These are phyloP conservation scores for Pichia membranifaciens DNA, from an alignment of 805 yeast genomes.

Conservation along the genomic window DNA sequence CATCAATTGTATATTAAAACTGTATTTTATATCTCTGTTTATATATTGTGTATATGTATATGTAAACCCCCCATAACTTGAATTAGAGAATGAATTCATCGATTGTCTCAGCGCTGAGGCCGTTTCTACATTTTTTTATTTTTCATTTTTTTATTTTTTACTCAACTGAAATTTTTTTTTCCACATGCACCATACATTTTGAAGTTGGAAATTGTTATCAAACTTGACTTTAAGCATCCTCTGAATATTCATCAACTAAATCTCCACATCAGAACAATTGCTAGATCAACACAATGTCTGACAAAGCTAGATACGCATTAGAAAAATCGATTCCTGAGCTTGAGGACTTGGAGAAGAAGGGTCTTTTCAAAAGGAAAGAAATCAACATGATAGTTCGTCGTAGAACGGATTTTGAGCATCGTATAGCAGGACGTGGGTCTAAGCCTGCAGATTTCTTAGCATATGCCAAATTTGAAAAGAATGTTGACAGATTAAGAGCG, in stretches of 20 bases:
- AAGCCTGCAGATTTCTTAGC: constrained; percentile 68
- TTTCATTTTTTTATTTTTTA: too few species aligned
- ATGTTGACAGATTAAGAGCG: constrained; percentile 69
- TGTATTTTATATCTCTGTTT: constrained; percentile 1
- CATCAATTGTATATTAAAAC: not conserved
- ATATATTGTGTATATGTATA: not conserved
- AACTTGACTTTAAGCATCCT: too few species aligned
- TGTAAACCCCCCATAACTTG: too few species aligned
- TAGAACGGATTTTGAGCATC: constrained; percentile 92
- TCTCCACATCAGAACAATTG: too few species aligned
- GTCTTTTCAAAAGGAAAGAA: constrained; percentile 77
- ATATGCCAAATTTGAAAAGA: constrained; percentile 75
- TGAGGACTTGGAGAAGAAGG: constrained; percentile 77
- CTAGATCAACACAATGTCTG: constrained; percentile 27
- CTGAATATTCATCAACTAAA: too few species aligned
- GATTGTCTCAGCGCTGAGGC: too few species aligned
- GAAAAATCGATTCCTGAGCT: constrained; percentile 84
- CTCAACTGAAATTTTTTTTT: too few species aligned
- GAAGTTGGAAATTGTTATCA: too few species aligned
- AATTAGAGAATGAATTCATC: too few species aligned
- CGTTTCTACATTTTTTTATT: too few species aligned
- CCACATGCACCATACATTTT: too few species aligned
- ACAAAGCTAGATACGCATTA: constrained; percentile 44
- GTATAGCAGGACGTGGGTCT: constrained; percentile 79
- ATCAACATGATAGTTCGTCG: constrained; percentile 81